Evolutionary conservation across 2,329 filamentous ascomycete species (phyloP).

Genomic region (Achaetomium macrosporum): DNA sequence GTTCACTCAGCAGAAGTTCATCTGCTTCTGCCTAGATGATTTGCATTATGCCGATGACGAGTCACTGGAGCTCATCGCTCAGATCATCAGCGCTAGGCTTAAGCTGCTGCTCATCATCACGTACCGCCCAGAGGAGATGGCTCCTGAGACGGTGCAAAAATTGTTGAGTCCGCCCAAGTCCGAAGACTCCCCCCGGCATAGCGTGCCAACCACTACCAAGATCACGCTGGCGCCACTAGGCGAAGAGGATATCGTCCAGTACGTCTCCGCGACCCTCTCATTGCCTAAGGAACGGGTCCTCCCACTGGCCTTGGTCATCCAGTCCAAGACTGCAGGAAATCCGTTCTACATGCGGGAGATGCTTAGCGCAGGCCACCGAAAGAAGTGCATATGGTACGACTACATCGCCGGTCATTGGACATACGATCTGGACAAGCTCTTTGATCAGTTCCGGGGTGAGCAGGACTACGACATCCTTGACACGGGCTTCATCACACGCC

Average conservation of each 20-base stretch:
- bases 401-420: conserved; percentile 78
- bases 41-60: conserved; percentile 87
- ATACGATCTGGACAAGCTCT: conserved; percentile 79
- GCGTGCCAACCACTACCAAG: conserved; percentile 56
- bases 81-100: conserved; percentile 71
- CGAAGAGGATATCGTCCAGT: conserved; percentile 75
- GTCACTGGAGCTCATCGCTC: conserved; percentile 73
- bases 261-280: conserved; percentile 76
- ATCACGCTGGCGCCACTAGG: conserved; percentile 67
- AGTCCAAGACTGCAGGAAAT: conserved; percentile 83
- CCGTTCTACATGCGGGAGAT: conserved; percentile 91
- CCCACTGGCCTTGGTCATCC: conserved; percentile 74
- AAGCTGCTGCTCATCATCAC: conserved; percentile 80
- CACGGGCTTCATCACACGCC: conserved; percentile 72
- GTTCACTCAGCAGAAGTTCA: conserved; percentile 76
- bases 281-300: conserved; percentile 65
- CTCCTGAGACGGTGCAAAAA: conserved; percentile 47
- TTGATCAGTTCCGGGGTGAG: conserved; percentile 75
- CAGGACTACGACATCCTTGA: conserved; percentile 75
- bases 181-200: conserved; percentile 43
- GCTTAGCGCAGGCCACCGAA: conserved; percentile 78
- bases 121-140: conserved; percentile 61
- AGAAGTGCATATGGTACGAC: conserved; percentile 85
- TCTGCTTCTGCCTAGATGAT: conserved; percentile 85
- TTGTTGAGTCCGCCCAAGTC: conserved; percentile 50